Conservation (phyloP, 805 yeast genomes). For the Pichia heedii region DNA sequence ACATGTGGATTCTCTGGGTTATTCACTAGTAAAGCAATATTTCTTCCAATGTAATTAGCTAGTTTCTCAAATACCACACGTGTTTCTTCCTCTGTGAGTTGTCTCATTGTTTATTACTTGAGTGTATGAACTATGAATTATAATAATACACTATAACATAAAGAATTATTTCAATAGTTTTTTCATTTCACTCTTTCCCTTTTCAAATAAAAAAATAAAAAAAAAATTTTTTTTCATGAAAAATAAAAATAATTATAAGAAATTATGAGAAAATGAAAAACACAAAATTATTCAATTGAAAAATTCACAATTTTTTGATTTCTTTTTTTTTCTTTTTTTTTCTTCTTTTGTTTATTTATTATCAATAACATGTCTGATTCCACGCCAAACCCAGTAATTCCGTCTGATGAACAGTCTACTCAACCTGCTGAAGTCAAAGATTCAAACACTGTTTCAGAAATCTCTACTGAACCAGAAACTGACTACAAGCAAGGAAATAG, state of each 20-base stretch:
- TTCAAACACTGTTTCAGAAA: background rate
- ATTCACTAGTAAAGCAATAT: slow-evolving; percentile 79
- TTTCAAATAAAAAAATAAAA: background rate
- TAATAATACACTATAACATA: too few species aligned
- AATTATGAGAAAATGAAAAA: too few species aligned
- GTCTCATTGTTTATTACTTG: slow-evolving; percentile 60
- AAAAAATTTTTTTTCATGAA: background rate
- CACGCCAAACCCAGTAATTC: background rate
- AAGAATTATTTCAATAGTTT: background rate
- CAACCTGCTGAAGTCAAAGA: background rate
- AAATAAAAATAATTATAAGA: too few species aligned
- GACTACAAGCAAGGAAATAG: background rate
- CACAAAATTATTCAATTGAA: too few species aligned
- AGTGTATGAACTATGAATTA: background rate
- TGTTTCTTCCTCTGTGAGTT: slow-evolving; percentile 93
- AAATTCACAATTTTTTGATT: background rate
- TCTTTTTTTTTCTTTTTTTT: too few species aligned
- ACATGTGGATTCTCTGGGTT: slow-evolving; percentile 85
- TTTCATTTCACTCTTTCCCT: background rate
- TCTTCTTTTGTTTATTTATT: background rate
- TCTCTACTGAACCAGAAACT: background rate
- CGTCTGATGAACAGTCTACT: background rate
- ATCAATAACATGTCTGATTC: background rate
- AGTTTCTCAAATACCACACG: slow-evolving; percentile 91
- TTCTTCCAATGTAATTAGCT: slow-evolving; percentile 95